Percentiles rank a stretch among this genome's conserved stretches.
These are phyloP conservation scores for Ceratobasidium papillatum DNA, from an alignment of 1,284 basidiomycete genomes.

Conservation along the genomic window DNA sequence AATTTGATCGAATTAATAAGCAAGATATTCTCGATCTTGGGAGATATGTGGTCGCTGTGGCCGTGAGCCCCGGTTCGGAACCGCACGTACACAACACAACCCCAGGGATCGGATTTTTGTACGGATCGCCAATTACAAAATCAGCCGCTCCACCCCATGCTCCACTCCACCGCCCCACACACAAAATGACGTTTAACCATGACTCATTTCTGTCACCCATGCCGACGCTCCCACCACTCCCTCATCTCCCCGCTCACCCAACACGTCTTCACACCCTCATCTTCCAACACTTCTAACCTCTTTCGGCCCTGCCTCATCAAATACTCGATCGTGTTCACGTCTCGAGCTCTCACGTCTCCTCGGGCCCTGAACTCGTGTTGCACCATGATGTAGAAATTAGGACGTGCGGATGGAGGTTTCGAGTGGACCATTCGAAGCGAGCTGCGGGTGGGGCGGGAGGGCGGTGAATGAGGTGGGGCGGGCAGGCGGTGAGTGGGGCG, in stretches of 20 bases:
- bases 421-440: slow-evolving; percentile 74
- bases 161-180: background rate
- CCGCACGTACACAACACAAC: background rate
- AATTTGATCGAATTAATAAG: background rate
- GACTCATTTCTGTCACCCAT: no score
- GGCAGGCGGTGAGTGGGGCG: background rate
- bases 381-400: slow-evolving; percentile 71
- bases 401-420: slow-evolving; percentile 66
- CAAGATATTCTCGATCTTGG: background rate
- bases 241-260: slow-evolving; percentile 73
- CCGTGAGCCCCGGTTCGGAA: no score
- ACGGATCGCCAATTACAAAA: slow-evolving; percentile 1
- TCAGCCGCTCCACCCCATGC: background rate
- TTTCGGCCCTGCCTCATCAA: slow-evolving; percentile 69
- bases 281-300: slow-evolving; percentile 74
- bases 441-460: slow-evolving; percentile 52
- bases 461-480: background rate
- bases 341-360: slow-evolving; percentile 64
- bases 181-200: no score
- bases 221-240: slow-evolving; percentile 59
- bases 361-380: slow-evolving; percentile 73
- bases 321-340: slow-evolving; percentile 75
- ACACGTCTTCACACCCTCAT: slow-evolving; percentile 70
- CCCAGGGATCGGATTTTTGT: background rate
- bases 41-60: no score